phyloP scores from a whole-genome alignment of 2,329 filamentous ascomycete species.

The Berkeleyomyces basicola region DNA sequence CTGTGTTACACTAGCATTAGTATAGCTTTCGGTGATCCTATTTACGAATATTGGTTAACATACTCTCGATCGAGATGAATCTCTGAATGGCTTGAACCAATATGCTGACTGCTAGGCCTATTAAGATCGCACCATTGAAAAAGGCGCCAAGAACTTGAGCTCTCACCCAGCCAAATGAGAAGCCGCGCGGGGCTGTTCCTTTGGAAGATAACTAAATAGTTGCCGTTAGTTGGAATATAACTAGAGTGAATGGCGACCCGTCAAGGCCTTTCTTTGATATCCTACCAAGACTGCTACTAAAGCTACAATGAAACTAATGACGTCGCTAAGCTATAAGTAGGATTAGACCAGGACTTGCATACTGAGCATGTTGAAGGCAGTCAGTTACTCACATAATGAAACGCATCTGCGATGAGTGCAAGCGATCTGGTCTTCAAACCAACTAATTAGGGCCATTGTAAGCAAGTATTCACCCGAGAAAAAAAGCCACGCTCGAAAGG shows the following conservation, averaged over 20 bases:
- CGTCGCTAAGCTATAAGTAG: constrained; percentile 44
- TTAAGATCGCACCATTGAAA: constrained; percentile 62
- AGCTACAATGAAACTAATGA: constrained; percentile 52
- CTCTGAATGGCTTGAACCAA: constrained; percentile 57
- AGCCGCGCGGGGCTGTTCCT: constrained; percentile 34
- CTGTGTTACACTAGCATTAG: constrained; percentile 23
- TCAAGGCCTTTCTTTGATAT: constrained; percentile 1
- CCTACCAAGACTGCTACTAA: constrained; percentile 45
- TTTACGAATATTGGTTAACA: constrained; percentile 15
- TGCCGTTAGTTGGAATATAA: not conserved
- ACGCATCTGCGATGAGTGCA: constrained; percentile 59
- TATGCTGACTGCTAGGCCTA: constrained; percentile 57
- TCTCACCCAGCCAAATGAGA: constrained; percentile 63
- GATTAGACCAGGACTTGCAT: constrained; percentile 11
- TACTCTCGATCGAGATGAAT: constrained; percentile 41
- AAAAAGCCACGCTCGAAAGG: not conserved
- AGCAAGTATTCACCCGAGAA: not conserved
- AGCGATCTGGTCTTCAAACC: constrained; percentile 56
- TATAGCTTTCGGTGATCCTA: not conserved
- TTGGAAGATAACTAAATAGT: constrained; percentile 37
- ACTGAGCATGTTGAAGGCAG: not conserved
- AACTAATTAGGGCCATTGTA: constrained; percentile 24
- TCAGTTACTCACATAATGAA: constrained; percentile 46
- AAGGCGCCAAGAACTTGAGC: constrained; percentile 60
- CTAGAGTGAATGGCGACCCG: not conserved